Conservation (phyloP, 2,329 filamentous ascomycete genomes). For the Tolypocladium guangdongense region DNA sequence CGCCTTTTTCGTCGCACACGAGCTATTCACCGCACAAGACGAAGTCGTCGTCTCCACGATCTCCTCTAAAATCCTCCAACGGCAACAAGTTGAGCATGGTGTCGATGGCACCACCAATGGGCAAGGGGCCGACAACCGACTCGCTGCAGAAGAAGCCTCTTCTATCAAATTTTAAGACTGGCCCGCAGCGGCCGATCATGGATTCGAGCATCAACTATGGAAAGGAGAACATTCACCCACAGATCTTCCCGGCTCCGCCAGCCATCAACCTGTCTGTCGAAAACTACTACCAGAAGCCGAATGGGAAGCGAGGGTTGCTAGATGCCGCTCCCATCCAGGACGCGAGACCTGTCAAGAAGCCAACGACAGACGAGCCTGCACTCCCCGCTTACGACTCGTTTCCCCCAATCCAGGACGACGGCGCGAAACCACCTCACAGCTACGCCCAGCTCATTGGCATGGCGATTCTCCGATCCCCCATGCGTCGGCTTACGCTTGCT, state of each 20-base stretch:
- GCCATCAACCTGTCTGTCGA: slow-evolving; percentile 40
- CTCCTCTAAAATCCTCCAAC: slow-evolving; percentile 39
- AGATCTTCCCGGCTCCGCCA: slow-evolving; percentile 36
- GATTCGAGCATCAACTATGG: slow-evolving; percentile 29
- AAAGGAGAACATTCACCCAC: slow-evolving; percentile 47
- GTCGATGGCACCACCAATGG: slow-evolving; percentile 53
- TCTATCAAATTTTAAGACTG: slow-evolving; percentile 48
- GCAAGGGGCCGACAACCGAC: slow-evolving; percentile 46
- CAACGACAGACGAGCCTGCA: slow-evolving; percentile 43
- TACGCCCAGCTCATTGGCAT: slow-evolving; percentile 94
- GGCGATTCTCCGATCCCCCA: slow-evolving; percentile 82
- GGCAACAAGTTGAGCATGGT: slow-evolving; percentile 56
- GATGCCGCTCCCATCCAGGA: slow-evolving; percentile 68
- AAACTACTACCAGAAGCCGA: slow-evolving; percentile 40
- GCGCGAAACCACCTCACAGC: slow-evolving; percentile 79
- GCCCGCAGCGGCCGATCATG: slow-evolving; percentile 39
- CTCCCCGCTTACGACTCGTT: slow-evolving; percentile 71
- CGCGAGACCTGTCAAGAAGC: slow-evolving; percentile 54
- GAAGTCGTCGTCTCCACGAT: slow-evolving; percentile 48
- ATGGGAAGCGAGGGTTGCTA: slow-evolving; percentile 52
- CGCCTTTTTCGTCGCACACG: slow-evolving; percentile 39
- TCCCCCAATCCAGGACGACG: slow-evolving; percentile 72
- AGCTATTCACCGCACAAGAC: slow-evolving; percentile 62
- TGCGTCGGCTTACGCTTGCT: slow-evolving; percentile 73
- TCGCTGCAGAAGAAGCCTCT: slow-evolving; percentile 57